A percentile compares a stretch with the other conserved stretches of the same genome.
phyloP scores from a whole-genome alignment of 2,329 filamentous ascomycete species.

The Neofusicoccum parvum region DNA sequence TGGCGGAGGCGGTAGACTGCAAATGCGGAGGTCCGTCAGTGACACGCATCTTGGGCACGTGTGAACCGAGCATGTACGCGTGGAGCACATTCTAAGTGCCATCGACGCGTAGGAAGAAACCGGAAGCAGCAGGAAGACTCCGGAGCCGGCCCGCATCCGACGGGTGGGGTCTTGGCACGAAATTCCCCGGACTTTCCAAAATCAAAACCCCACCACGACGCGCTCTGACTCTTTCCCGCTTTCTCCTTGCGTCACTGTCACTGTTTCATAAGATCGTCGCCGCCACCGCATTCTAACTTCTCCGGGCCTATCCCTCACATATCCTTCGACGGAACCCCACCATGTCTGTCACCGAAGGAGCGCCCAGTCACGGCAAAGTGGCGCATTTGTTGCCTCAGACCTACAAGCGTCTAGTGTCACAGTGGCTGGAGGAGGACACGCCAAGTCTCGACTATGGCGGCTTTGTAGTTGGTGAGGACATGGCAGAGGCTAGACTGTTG shows the following conservation, averaged over 20 bases:
- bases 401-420: constrained; percentile 77
- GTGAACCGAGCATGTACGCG: no score
- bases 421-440: constrained; percentile 94
- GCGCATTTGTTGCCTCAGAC: constrained; percentile 79
- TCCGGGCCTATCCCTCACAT: no score
- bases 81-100: no score
- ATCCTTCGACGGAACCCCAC: not conserved
- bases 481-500: constrained; percentile 53
- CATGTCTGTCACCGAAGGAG: constrained; percentile 49
- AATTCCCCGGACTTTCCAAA: constrained; percentile 6
- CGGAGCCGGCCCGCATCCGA: constrained; percentile 10
- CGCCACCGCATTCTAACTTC: no score
- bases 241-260: not conserved
- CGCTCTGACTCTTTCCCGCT: constrained; percentile 5
- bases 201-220: not conserved
- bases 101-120: not conserved
- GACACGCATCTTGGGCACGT: no score
- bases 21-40: no score
- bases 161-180: not conserved
- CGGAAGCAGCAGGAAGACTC: not conserved
- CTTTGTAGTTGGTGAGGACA: constrained; percentile 82
- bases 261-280: not conserved
- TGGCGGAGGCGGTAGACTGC: no score
- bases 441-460: constrained; percentile 97
- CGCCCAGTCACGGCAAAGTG: constrained; percentile 60